Percentiles rank a stretch among this genome's conserved stretches.
These are phyloP conservation scores for Malus hybrid DNA, from an alignment of 331 rosid genomes.

Conservation along the genomic window DNA sequence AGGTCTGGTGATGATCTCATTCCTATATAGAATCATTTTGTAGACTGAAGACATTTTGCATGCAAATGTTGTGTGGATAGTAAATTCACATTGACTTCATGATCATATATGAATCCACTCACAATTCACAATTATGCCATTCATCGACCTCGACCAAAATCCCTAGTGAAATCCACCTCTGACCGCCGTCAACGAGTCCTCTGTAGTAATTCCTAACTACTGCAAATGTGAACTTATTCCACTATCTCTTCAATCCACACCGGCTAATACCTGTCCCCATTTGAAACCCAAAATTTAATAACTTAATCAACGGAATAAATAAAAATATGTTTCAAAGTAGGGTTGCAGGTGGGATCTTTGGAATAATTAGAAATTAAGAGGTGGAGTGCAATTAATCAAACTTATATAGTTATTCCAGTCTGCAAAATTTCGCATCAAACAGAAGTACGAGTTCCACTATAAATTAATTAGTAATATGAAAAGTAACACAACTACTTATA, in stretches of 20 bases:
- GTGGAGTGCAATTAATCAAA: neutral
- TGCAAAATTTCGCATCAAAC: neutral
- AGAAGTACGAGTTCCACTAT: too few species aligned
- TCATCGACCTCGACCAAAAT: neutral
- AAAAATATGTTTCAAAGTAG: too few species aligned
- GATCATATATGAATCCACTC: neutral
- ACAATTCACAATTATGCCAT: neutral
- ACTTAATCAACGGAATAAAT: too few species aligned
- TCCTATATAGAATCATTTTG: neutral
- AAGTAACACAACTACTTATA: too few species aligned
- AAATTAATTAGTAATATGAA: too few species aligned
- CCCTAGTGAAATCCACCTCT: neutral
- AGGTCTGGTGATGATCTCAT: too few species aligned
- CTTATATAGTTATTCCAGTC: neutral
- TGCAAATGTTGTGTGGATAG: neutral
- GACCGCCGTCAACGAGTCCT: neutral
- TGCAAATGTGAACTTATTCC: slow-evolving; percentile 2
- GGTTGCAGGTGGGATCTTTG: too few species aligned
- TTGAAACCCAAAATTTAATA: neutral
- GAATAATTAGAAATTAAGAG: neutral
- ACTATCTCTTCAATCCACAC: slow-evolving; percentile 2
- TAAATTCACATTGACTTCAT: neutral
- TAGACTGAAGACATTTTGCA: neutral
- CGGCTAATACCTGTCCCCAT: neutral
- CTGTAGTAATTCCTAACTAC: neutral